Evolutionary conservation across 257 asterid species (phyloP), one percentile per base, ranked within the genome.

Genomic region (Nicotiana tomentosiformis): DNA sequence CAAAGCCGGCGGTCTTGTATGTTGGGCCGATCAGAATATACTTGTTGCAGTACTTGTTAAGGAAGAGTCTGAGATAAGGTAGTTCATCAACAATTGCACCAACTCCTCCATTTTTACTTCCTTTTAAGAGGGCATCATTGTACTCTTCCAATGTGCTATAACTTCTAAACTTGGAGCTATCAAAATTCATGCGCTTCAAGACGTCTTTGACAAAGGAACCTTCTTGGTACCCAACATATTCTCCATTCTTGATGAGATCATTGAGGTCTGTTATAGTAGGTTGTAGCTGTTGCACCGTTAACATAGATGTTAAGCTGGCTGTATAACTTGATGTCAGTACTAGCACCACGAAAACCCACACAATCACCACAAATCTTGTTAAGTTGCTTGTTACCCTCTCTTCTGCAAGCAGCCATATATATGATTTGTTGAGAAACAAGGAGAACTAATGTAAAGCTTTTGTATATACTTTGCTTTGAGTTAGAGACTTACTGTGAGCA

Each of bases 261-360:
- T 56, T 46, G 78, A 86, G 86, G 43, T 87, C 81, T 5, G 86
- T 86, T 2, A 85, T 66, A 11, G 83, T 72, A 17, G 90, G 90
- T 72, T 37, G 86, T 53, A 87, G 89, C 65, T 83, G 83, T 12
- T 55, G 83, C 30, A 82, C 82, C 3, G 92, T 90, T 39, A 91
- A 87, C 70, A 86, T 88, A 17, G 92, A 87, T 2, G 92, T 86
- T 68, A 91, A 84, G 67, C 86, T 91, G 64, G 93, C 92, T 1
- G 90, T 90, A 66, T 91, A 91, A 18, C 92, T 90, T 10, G 93
- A 90, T 85, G 51, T 85, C 30, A 91, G 77, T 37, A 90, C 83
- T 11, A 85, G 84, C 1, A 86, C 95, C 20, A 91, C 93, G 17
- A 90, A 85, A 15, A 86, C 89, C 91, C 95, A 90, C 43, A 82